Base-by-base conservation (phyloP, 768 basidiomycete genomes). In the Macrolepiota fuliginosa region DNA sequence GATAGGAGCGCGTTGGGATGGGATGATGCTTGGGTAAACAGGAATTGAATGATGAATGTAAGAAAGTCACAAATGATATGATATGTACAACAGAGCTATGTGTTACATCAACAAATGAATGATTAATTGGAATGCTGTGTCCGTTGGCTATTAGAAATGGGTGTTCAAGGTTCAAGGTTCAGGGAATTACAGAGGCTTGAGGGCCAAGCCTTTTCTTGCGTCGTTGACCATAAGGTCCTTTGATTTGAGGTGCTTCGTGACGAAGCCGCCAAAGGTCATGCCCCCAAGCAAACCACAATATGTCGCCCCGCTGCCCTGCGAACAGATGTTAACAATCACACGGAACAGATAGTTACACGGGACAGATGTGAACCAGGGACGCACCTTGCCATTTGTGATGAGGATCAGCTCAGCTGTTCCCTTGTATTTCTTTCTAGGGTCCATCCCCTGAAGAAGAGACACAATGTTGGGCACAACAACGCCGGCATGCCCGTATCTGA, bases 1-100 rank as follows among this genome's bases (percentile, higher is more conserved):
- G 85, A 87, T 70, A 62, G 78, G 29, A 83, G 81, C 68, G 84
- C 77, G 2, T 71, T 86, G 42, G 85, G 84, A 0, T 87, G 85
- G 83, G 83, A 86, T 60, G 83, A 78, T 9, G 82, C 84, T 11
- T 87, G 85, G 86, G 76, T 71, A 12, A 58, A 67, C 29, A 68
- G 67, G 22, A 73, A 79, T 67, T 71, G 54, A 66, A 5, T 45
- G 42, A 45, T n/a, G 42, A n/a, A 45, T 45, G 17, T 45, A n/a
- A 19, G 9, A n/a, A 45, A 6, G 42, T 22, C 39, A 17, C 39
- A 45, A 9, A 19, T 45, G 6, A n/a, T 7, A 19, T 0, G 42
- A 45, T 19, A 45, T 45, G 42, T 45, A 45, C 42, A 45, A 22
- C 42, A 45, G 19, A 45, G 13, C 29, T 32, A 32, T 47, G 2